Percentiles rank a stretch among this genome's conserved stretches.
These are phyloP conservation scores for Sporothrix luriei DNA, from an alignment of 2,329 filamentous ascomycete genomes.

Conservation along the genomic window DNA sequence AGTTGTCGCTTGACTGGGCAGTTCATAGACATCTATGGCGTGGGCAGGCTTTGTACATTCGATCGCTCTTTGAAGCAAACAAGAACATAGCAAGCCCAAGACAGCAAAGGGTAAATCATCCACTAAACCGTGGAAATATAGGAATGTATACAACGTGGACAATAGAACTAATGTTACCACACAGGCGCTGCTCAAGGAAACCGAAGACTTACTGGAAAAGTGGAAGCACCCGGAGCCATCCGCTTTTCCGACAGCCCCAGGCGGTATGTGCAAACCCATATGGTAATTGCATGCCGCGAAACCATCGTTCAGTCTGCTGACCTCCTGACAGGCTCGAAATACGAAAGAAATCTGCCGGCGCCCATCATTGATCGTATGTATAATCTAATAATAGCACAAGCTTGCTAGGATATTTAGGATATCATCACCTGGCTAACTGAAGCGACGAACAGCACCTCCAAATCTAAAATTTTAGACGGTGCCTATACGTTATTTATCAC, in stretches of 20 bases:
- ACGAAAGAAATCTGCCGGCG: constrained; percentile 85
- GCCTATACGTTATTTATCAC: neutral
- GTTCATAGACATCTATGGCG: constrained; percentile 93
- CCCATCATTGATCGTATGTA: constrained; percentile 79
- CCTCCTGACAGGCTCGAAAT: constrained; percentile 75
- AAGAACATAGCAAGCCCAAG: constrained; percentile 79
- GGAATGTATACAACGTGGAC: neutral
- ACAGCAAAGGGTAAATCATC: constrained; percentile 72
- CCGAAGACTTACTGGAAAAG: constrained; percentile 81
- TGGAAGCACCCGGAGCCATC: constrained; percentile 99
- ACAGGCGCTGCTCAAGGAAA: constrained; percentile 84
- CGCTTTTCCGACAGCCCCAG: constrained; percentile 82
- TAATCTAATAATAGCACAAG: neutral
- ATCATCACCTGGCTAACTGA: constrained; percentile 34
- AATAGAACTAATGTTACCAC: constrained; percentile 22
- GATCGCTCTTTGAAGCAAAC: constrained; percentile 93
- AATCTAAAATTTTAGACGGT: constrained; percentile 50
- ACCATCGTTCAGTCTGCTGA: constrained; percentile 16
- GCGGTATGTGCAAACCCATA: constrained; percentile 64
- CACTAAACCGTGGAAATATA: neutral
- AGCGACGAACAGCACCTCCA: constrained; percentile 49
- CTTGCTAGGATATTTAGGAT: no score
- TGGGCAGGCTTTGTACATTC: constrained; percentile 93
- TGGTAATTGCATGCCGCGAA: constrained; percentile 8
- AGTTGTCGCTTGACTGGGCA: constrained; percentile 92